Evolutionary conservation across 495 filamentous ascomycete genomes (phyloP).

Genomic region (Penicillium argentinense): DNA sequence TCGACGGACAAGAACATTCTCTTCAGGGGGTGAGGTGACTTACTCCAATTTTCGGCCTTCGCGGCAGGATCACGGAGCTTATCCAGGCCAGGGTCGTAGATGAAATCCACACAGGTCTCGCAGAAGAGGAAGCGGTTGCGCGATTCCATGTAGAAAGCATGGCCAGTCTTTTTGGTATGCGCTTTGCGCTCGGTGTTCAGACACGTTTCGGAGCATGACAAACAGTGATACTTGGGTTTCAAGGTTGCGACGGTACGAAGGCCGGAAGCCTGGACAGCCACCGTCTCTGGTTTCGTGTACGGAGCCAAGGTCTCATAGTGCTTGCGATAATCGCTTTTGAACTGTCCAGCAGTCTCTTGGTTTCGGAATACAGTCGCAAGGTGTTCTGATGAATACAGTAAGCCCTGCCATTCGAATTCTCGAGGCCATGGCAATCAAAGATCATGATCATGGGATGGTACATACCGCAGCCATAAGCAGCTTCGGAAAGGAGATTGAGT

Average conservation of each 20-base stretch:
- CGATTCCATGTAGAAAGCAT: slow-evolving; percentile 70
- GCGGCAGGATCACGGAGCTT: slow-evolving; percentile 48
- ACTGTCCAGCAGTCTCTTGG: slow-evolving; percentile 33
- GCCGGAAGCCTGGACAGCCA: slow-evolving; percentile 24
- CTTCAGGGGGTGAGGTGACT: background rate
- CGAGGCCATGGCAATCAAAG: no score
- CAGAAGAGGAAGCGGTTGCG: slow-evolving; percentile 75
- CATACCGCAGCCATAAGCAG: slow-evolving; percentile 49
- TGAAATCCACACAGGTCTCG: slow-evolving; percentile 79
- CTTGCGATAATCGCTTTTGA: slow-evolving; percentile 40
- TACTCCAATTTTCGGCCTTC: slow-evolving; percentile 27
- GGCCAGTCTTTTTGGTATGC: slow-evolving; percentile 43
- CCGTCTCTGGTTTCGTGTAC: slow-evolving; percentile 24
- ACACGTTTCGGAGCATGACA: slow-evolving; percentile 39
- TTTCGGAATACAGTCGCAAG: slow-evolving; percentile 37
- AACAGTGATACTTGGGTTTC: slow-evolving; percentile 45
- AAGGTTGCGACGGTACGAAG: slow-evolving; percentile 27
- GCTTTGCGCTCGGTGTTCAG: slow-evolving; percentile 33
- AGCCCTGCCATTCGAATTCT: no score
- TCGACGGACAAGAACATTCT: no score
- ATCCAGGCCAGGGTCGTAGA: slow-evolving; percentile 84
- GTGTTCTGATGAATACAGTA: slow-evolving; percentile 43
- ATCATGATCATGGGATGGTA: slow-evolving; percentile 1
- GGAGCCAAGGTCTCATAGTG: slow-evolving; percentile 31
- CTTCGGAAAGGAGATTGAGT: slow-evolving; percentile 39